Percentiles rank a stretch among this genome's conserved stretches.
Conservation (phyloP, 345 rosid species). For the Toxicodendron radicans region DNA sequence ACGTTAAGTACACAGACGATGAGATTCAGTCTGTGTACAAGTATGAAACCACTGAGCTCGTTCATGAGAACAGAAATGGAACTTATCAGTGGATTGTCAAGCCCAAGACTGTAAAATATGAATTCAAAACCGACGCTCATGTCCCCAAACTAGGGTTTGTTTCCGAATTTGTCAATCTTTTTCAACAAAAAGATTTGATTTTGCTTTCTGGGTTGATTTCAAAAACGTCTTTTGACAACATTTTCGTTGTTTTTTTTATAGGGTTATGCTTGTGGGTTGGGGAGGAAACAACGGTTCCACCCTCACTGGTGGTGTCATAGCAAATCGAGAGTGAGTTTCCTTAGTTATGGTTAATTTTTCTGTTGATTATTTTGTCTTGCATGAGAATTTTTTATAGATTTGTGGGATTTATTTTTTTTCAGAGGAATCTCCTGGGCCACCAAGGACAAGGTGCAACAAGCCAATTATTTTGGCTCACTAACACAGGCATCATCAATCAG, state of each 20-base stretch:
- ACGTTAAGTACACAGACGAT: conserved; percentile 76
- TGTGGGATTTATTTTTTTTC: conserved; percentile 14
- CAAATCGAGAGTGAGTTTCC: conserved; percentile 80
- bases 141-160: conserved; percentile 90
- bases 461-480: conserved; percentile 93
- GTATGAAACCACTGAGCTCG: conserved; percentile 94
- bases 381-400: background rate
- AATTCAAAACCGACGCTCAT: conserved; percentile 73
- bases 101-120: conserved; percentile 86
- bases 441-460: conserved; percentile 94
- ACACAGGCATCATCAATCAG: conserved; percentile 92
- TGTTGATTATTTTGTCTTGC: background rate
- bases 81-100: conserved; percentile 81
- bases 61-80: conserved; percentile 79
- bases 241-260: conserved; percentile 15
- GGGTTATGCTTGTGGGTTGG: conserved; percentile 99
- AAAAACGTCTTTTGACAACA: background rate
- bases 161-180: background rate
- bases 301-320: conserved; percentile 86
- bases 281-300: conserved; percentile 96
- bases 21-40: conserved; percentile 86
- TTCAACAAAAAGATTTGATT: background rate
- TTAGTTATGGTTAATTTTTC: background rate
- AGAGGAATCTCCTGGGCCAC: conserved; percentile 99
- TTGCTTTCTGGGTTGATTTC: background rate